phyloP scores from a whole-genome alignment of 768 basidiomycete species.

The Trametes gibbosa region DNA sequence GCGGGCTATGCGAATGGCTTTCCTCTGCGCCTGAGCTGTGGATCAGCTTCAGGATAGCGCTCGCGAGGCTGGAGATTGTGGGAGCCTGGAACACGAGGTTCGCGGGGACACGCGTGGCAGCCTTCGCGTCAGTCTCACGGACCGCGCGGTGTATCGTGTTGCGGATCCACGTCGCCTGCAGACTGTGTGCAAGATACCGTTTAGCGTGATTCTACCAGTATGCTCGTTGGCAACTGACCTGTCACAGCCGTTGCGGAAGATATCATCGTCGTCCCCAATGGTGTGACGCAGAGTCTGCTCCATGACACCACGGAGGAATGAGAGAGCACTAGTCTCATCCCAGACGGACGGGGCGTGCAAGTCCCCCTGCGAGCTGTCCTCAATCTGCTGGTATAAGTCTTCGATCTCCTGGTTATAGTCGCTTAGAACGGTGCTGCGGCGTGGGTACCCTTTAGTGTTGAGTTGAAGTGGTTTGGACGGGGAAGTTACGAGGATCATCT shows the following conservation, averaged over 20 bases:
- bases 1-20: slow-evolving; percentile 12
- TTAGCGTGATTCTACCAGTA: too few species aligned
- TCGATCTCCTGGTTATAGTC: slow-evolving; percentile 23
- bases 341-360: slow-evolving; percentile 14
- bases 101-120: slow-evolving; percentile 24
- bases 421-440: slow-evolving; percentile 25
- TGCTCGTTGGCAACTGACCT: slow-evolving; percentile 7
- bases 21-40: slow-evolving; percentile 25
- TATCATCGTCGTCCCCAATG: slow-evolving; percentile 16
- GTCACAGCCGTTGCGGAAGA: slow-evolving; percentile 26
- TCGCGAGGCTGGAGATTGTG: slow-evolving; percentile 32
- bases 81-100: slow-evolving; percentile 40
- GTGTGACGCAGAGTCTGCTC: slow-evolving; percentile 12
- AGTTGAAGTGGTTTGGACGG: slow-evolving; percentile 14
- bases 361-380: slow-evolving; percentile 22
- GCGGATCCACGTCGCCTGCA: slow-evolving; percentile 34
- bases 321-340: slow-evolving; percentile 2
- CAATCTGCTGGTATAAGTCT: slow-evolving; percentile 14
- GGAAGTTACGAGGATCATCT: slow-evolving; percentile 17
- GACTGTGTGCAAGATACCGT: slow-evolving; percentile 10
- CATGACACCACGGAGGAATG: slow-evolving; percentile 19
- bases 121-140: slow-evolving; percentile 31
- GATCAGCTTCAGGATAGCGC: background rate
- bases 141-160: slow-evolving; percentile 30
- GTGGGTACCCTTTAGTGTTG: slow-evolving; percentile 25